phyloP scores from a whole-genome alignment of 2,329 filamentous ascomycete species.

The Chrysoporthe deuterocubensis region DNA sequence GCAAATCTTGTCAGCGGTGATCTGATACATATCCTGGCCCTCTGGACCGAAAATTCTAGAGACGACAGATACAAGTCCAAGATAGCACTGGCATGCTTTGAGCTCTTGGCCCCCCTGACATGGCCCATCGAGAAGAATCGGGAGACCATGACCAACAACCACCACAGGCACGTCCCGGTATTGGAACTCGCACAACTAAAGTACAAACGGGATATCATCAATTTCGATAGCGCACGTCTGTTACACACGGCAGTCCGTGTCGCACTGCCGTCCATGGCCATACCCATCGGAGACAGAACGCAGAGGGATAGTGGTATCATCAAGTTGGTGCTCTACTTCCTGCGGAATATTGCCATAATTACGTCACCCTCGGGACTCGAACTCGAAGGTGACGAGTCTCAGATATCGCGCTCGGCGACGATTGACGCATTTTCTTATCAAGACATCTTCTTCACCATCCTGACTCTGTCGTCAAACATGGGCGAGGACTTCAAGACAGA shows the following conservation, averaged over 20 bases:
- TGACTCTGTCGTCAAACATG: slow-evolving; percentile 90
- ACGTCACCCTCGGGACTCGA: slow-evolving; percentile 72
- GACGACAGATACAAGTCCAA: slow-evolving; percentile 78
- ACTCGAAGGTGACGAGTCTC: slow-evolving; percentile 85
- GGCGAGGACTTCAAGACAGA: slow-evolving; percentile 90
- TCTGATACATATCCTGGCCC: slow-evolving; percentile 83
- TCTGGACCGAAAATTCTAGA: slow-evolving; percentile 75
- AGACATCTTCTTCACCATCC: slow-evolving; percentile 82
- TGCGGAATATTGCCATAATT: slow-evolving; percentile 89
- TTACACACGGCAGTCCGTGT: slow-evolving; percentile 81
- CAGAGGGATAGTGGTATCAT: slow-evolving; percentile 89
- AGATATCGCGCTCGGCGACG: slow-evolving; percentile 83
- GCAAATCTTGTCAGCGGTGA: slow-evolving; percentile 91
- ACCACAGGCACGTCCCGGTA: slow-evolving; percentile 88
- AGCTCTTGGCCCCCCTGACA: slow-evolving; percentile 88
- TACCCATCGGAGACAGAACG: slow-evolving; percentile 74
- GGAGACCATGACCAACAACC: slow-evolving; percentile 86
- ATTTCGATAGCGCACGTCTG: slow-evolving; percentile 77
- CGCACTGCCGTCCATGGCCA: slow-evolving; percentile 83
- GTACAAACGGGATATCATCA: slow-evolving; percentile 89
- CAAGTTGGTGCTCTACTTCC: slow-evolving; percentile 84
- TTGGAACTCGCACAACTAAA: slow-evolving; percentile 84
- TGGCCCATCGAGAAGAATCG: slow-evolving; percentile 87
- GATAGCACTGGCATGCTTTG: slow-evolving; percentile 82
- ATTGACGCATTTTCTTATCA: slow-evolving; percentile 90